These are phyloP conservation scores for Cicer judaicum DNA, from an alignment of 306 rosid species.

Conservation along the genomic window DNA sequence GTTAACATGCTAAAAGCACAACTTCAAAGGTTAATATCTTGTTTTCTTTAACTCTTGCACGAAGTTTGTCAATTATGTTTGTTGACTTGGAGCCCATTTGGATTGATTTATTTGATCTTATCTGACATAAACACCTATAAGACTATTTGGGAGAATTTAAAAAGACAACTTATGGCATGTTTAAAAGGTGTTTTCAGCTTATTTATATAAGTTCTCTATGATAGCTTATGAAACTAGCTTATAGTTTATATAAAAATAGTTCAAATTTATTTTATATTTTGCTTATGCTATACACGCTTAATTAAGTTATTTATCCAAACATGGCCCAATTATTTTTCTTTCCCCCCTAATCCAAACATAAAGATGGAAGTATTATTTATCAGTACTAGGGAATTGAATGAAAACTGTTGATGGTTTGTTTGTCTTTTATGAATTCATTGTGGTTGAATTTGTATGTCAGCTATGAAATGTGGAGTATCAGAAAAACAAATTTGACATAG, in stretches of 20 bases:
- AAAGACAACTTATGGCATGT: no score
- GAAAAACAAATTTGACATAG: constrained; percentile 32
- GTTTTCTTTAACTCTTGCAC: constrained; percentile 35
- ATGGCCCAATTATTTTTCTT: not conserved
- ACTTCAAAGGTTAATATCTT: constrained; percentile 78
- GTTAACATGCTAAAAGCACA: constrained; percentile 84
- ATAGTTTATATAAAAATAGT: no score
- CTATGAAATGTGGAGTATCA: constrained; percentile 33
- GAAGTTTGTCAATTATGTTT: constrained; percentile 21
- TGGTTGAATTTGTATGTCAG: constrained; percentile 18
- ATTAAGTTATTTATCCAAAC: no score
- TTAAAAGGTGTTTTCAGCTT: no score
- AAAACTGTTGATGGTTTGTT: constrained; percentile 8
- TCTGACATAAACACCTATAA: no score
- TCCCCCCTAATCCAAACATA: constrained; percentile 18
- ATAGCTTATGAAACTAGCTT: no score
- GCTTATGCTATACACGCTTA: no score
- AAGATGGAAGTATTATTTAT: constrained; percentile 10
- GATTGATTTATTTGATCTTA: no score
- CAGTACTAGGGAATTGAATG: constrained; percentile 6
- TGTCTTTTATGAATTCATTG: not conserved
- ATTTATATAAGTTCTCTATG: no score
- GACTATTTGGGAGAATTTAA: no score
- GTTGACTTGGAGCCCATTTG: not conserved
- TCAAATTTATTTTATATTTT: no score